phyloP scores from a whole-genome alignment of 208 protist genomes.

The Leishmania arabica region DNA sequence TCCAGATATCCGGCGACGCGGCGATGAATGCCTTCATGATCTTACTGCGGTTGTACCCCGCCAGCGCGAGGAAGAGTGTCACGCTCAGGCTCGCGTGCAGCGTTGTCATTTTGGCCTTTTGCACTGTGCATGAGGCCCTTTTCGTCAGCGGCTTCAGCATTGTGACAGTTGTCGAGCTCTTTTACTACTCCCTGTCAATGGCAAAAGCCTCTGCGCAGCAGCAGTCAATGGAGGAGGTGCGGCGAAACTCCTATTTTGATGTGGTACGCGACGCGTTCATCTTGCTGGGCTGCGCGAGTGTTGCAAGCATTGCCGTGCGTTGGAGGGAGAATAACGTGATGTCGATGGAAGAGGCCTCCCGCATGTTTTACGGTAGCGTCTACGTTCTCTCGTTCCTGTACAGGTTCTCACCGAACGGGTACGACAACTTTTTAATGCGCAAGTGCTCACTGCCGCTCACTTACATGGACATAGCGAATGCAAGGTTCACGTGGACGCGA shows the following conservation, averaged over 20 bases:
- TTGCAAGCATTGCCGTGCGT: slow-evolving; percentile 20
- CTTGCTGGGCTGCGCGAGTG: slow-evolving; percentile 39
- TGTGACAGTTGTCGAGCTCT: slow-evolving; percentile 57
- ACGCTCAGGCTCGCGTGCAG: slow-evolving; percentile 38
- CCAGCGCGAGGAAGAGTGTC: slow-evolving; percentile 12
- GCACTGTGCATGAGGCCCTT: slow-evolving; percentile 60
- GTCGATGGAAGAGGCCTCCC: slow-evolving; percentile 48
- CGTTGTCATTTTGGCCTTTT: slow-evolving; percentile 55
- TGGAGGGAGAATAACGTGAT: slow-evolving; percentile 1
- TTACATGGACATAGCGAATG: slow-evolving; percentile 38
- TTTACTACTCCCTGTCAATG: slow-evolving; percentile 56
- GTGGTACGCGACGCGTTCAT: slow-evolving; percentile 47
- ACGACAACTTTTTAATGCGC: slow-evolving; percentile 72
- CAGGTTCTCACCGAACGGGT: slow-evolving; percentile 76
- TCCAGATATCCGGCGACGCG: slow-evolving; percentile 65
- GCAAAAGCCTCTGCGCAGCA: slow-evolving; percentile 52
- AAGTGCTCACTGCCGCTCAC: slow-evolving; percentile 71
- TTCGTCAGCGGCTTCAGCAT: slow-evolving; percentile 64
- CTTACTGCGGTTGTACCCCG: slow-evolving; percentile 13
- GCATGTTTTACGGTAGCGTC: slow-evolving; percentile 51
- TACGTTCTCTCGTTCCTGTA: slow-evolving; percentile 79
- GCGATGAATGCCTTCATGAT: slow-evolving; percentile 61
- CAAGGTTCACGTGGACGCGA: slow-evolving; percentile 17
- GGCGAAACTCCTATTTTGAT: slow-evolving; percentile 70
- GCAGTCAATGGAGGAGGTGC: slow-evolving; percentile 28